phyloP scores from a whole-genome alignment of 2,329 filamentous ascomycete species.

The Paraphoma sp. region DNA sequence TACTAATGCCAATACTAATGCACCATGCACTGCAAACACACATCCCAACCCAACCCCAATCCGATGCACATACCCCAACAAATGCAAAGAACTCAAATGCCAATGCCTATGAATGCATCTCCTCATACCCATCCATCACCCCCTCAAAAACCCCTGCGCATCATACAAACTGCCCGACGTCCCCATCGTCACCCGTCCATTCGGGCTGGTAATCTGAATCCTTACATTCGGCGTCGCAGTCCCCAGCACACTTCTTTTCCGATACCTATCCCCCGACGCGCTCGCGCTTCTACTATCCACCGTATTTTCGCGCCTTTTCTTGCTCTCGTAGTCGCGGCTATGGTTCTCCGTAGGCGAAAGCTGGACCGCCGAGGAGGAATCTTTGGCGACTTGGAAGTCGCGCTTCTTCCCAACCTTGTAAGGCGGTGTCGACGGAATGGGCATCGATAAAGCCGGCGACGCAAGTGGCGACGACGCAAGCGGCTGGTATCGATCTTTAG shows the following conservation, averaged over 20 bases:
- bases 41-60: too few relatives aligned
- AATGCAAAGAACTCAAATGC: neutral
- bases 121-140: neutral
- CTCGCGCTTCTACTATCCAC: neutral
- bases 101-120: neutral
- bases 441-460: neutral
- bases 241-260: slow-evolving; percentile 28
- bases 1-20: neutral
- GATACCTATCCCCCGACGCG: slow-evolving; percentile 5
- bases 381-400: slow-evolving; percentile 31
- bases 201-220: slow-evolving; percentile 24
- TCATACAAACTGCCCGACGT: slow-evolving; percentile 45
- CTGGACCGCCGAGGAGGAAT: slow-evolving; percentile 6
- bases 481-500: slow-evolving; percentile 12
- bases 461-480: slow-evolving; percentile 19
- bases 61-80: too few relatives aligned
- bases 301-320: slow-evolving; percentile 1
- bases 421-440: slow-evolving; percentile 1
- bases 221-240: slow-evolving; percentile 32
- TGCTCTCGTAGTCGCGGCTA: neutral
- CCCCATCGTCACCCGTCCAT: slow-evolving; percentile 8
- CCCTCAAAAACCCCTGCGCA: slow-evolving; percentile 38
- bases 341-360: neutral
- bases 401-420: slow-evolving; percentile 15
- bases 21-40: too few relatives aligned